Evolutionary conservation across 1,284 basidiomycete species (phyloP), one percentile per base, ranked within the genome.

Genomic region (Trichosporon coremiiforme): DNA sequence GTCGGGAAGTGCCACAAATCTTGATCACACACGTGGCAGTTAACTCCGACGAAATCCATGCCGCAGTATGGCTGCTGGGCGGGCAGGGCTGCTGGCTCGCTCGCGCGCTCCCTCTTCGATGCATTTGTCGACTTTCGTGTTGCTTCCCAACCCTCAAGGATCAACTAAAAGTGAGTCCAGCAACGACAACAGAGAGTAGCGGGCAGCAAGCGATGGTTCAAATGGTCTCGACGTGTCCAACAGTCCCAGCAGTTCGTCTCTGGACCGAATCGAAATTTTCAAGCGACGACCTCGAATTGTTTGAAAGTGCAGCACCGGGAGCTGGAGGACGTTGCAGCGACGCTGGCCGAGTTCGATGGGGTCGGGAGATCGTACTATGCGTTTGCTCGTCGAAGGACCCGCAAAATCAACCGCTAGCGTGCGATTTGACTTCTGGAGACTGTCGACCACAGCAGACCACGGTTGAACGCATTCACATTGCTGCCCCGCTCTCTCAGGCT

Each of bases 111-210:
- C 15, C 13, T 15, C 38, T 45, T 45, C 41, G 41, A 45, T 5
- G 41, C 41, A 17, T 45, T n/a, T 7, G 41, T 45, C 41, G 7
- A 45, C 41, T 45, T 45, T 45, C 4, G 41, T 45, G 41, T 45
- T 45, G 15, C n/a, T n/a, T 17, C 41, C 17, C 41, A 45, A 45
- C 41, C 41, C 41, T 45, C 41, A 45, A 45, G 41, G 41, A 45
- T 45, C 41, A 45, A 45, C 41, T 45, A 45, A 62, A 62, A 62
- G 60, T 62, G 31, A 62, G 60, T 36, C 2, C 22, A 25, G 9
- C n/a, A 20, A 57, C 20, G 53, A 25, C 12, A 22, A 8, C 10
- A 15, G 22, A 45, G 41, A 45, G 41, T 15, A 45, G 17, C 17
- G 41, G 41, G 15, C 41, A 45, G 41, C 15, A 10, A 45, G 41